These are phyloP conservation scores for Kodamaea fukazawae DNA, from an alignment of 805 yeast species.

Conservation along the genomic window DNA sequence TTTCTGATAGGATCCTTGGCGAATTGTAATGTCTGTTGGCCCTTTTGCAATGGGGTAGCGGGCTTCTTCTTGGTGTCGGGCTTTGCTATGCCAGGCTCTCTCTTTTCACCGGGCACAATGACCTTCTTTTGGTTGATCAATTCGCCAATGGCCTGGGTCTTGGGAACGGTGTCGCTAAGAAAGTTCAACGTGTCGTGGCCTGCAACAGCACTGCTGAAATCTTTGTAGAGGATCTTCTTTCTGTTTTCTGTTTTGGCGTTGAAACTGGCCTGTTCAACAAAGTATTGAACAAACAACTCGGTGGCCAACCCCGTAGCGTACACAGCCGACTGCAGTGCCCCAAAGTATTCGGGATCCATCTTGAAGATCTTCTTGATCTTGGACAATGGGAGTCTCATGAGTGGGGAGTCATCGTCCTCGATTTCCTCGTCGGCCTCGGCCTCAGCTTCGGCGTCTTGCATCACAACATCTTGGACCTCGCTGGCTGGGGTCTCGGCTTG, in stretches of 20 bases:
- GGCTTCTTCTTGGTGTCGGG: constrained; percentile 8
- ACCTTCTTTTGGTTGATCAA: constrained; percentile 43
- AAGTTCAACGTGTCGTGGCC: constrained; percentile 60
- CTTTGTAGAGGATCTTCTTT: constrained; percentile 67
- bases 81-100: constrained; percentile 2
- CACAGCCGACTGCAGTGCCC: constrained; percentile 70
- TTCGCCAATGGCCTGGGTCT: constrained; percentile 49
- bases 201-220: constrained; percentile 62
- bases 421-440: constrained; percentile 9
- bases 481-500: background rate
- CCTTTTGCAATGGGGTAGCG: constrained; percentile 24
- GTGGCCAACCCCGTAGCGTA: constrained; percentile 76
- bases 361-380: constrained; percentile 71
- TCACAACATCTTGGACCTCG: constrained; percentile 7
- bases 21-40: constrained; percentile 41
- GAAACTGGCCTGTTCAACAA: constrained; percentile 68
- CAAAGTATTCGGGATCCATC: constrained; percentile 68
- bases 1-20: constrained; percentile 19
- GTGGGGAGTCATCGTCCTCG: constrained; percentile 9
- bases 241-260: constrained; percentile 63
- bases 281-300: constrained; percentile 66
- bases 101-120: constrained; percentile 12
- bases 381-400: constrained; percentile 51
- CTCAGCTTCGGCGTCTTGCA: constrained; percentile 7
- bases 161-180: constrained; percentile 66